Evolutionary conservation across 192 early-diverging fungal species (phyloP), one percentile per base, ranked within the genome.

Genomic region (Umbelopsis isabellina): DNA sequence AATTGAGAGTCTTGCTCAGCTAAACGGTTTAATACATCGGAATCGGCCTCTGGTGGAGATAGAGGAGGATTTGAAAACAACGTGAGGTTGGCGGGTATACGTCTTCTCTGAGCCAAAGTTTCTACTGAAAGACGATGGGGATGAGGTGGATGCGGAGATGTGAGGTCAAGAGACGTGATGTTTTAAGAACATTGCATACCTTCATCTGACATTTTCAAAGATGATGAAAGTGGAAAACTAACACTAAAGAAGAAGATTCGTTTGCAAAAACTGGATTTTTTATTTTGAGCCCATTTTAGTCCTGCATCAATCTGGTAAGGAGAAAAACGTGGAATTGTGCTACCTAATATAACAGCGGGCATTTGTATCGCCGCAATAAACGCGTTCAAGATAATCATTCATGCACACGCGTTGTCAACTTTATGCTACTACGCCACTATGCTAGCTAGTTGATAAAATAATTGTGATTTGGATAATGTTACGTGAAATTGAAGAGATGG

Each of bases 1-100:
- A 88, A 70, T 71, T 72, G 70, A 47, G 82, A 82, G 69, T 88
- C 86, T 69, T 88, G 79, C 51, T 86, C 77, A 69, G 86, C 85
- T 46, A 88, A 66, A 55, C 79, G 79, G 66, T 80, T 76, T 48
- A 86, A 61, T 33, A 61, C 15, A 61, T 61, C 67, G 49, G 45
- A 25, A 23, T 49, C 46, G 46, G 23, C 37, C 2, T 41, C 37
- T 22, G 49, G 21, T 33, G 41, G 23, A 46, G 15, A 7, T 21
- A 8, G 46, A 23, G 18, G 30, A 37, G n/a, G 21, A 41, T 61
- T 61, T 37, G 55, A 46, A 52, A 47, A 74, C 25, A 79, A 23
- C 33, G 69, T 72, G 12, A 79, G 46, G 68, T 79, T 79, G 22
- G 64, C 46, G 30, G 78, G 78, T 48, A 79, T 55, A 37, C 73